Evolutionary conservation across 1,139 yeast genomes (phyloP).

Genomic region (Geotrichum citri-aurantii): DNA sequence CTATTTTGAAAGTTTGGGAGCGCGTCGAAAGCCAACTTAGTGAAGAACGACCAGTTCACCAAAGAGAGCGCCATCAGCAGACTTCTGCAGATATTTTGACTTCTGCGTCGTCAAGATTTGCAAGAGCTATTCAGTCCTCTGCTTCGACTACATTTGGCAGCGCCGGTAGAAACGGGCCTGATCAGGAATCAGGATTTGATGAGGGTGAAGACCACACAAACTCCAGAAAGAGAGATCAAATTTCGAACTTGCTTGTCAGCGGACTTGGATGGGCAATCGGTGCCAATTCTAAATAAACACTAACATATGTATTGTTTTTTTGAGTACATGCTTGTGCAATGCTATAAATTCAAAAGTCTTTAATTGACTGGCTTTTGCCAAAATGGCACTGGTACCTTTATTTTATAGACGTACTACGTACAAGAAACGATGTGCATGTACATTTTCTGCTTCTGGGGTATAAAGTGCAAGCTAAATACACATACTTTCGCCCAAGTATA

Average conservation of each 20-base stretch:
- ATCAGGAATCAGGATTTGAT: constrained; percentile 19
- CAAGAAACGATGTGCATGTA: too few relatives aligned
- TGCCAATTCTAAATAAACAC: constrained; percentile 36
- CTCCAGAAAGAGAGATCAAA: constrained; percentile 41
- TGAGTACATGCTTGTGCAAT: too few relatives aligned
- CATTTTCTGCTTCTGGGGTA: too few relatives aligned
- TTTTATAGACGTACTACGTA: too few relatives aligned
- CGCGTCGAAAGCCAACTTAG: constrained; percentile 24
- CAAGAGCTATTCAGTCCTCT: constrained; percentile 26
- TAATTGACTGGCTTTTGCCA: too few relatives aligned
- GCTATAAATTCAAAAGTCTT: too few relatives aligned
- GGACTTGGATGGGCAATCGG: constrained; percentile 69
- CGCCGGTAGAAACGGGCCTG: constrained; percentile 1
- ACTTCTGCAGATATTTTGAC: neutral
- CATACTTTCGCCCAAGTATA: too few relatives aligned
- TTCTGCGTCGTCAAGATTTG: constrained; percentile 21
- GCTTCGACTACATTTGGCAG: constrained; percentile 21
- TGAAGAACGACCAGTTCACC: neutral
- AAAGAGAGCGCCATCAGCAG: neutral
- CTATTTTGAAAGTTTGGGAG: constrained; percentile 35
- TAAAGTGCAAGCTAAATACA: too few relatives aligned
- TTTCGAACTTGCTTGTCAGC: constrained; percentile 49
- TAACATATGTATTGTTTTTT: neutral
- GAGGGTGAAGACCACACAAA: constrained; percentile 7
- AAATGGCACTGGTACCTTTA: too few relatives aligned